Conservation (phyloP, 768 basidiomycete species). For the Tylopilus subfusipes region DNA sequence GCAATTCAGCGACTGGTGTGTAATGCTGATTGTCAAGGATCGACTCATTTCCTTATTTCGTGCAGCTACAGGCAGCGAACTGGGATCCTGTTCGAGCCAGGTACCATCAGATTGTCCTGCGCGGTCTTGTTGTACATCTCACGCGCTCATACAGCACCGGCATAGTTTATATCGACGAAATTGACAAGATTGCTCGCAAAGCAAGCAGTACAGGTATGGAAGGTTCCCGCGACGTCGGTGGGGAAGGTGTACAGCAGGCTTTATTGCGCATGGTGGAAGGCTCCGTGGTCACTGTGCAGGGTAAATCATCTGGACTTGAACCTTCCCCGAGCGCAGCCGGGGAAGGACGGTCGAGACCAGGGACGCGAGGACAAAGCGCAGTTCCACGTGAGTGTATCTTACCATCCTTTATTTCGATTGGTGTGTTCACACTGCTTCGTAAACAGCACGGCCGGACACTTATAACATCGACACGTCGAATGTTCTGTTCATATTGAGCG, state of each 20-base stretch:
- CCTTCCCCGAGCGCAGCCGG: conserved; percentile 40
- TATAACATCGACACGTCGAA: conserved; percentile 86
- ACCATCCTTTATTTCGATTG: neutral
- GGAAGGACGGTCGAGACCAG: conserved; percentile 46
- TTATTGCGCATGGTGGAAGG: conserved; percentile 95
- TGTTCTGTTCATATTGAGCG: conserved; percentile 91
- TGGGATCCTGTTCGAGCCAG: conserved; percentile 86
- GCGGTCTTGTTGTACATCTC: neutral
- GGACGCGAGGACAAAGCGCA: conserved; percentile 46
- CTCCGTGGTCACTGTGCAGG: conserved; percentile 75
- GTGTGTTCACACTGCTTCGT: neutral
- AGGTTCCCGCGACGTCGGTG: conserved; percentile 83
- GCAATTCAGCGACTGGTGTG: conserved; percentile 79
- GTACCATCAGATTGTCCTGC: conserved; percentile 35
- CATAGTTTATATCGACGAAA: conserved; percentile 95
- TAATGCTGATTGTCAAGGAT: neutral
- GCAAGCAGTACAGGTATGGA: conserved; percentile 51
- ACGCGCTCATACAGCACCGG: conserved; percentile 58
- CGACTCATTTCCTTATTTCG: neutral
- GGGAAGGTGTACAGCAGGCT: conserved; percentile 95
- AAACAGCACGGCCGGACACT: conserved; percentile 56
- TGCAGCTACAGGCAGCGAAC: conserved; percentile 81
- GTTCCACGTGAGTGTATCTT: conserved; percentile 18
- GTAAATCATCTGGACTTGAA: conserved; percentile 56
- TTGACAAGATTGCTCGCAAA: conserved; percentile 87